A percentile compares a stretch with the other conserved stretches of the same genome.
phyloP scores from a whole-genome alignment of 371 early-diverging fungal genomes.

The Thermomucor indicae-seudaticae region DNA sequence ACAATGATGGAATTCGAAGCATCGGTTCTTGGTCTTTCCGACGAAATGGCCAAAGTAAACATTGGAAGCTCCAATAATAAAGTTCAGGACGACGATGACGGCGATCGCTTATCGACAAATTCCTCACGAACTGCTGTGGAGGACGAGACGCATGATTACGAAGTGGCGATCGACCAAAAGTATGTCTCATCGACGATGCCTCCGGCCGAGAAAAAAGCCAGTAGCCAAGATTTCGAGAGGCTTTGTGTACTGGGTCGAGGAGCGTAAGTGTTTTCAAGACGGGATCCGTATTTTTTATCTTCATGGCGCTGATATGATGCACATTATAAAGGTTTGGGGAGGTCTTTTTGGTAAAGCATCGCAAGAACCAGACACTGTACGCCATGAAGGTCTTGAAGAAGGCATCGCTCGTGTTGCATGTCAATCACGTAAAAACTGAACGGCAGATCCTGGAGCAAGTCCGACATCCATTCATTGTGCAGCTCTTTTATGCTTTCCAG shows the following conservation, averaged over 20 bases:
- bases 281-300: neutral
- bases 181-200: slow-evolving; percentile 7
- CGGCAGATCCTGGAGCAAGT: slow-evolving; percentile 73
- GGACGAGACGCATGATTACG: neutral
- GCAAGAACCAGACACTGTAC: slow-evolving; percentile 55
- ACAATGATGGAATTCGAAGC: slow-evolving; percentile 19
- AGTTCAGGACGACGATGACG: neutral
- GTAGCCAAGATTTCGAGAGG: slow-evolving; percentile 77
- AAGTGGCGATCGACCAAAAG: slow-evolving; percentile 5
- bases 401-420: slow-evolving; percentile 71
- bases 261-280: slow-evolving; percentile 46
- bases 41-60: neutral
- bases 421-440: slow-evolving; percentile 73
- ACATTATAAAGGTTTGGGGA: slow-evolving; percentile 59
- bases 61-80: neutral
- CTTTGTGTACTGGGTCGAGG: slow-evolving; percentile 95
- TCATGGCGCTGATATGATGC: neutral
- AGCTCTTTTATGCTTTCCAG: slow-evolving; percentile 93
- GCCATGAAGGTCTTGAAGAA: slow-evolving; percentile 95
- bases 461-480: slow-evolving; percentile 91
- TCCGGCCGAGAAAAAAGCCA: slow-evolving; percentile 26
- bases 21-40: slow-evolving; percentile 9
- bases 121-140: slow-evolving; percentile 2
- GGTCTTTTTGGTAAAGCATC: slow-evolving; percentile 74
- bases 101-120: slow-evolving; percentile 2